A percentile compares a stretch with the other conserved stretches of the same genome.
Evolutionary conservation across 2,329 filamentous ascomycete species (phyloP).

Genomic region (Penicillium nordicum): DNA sequence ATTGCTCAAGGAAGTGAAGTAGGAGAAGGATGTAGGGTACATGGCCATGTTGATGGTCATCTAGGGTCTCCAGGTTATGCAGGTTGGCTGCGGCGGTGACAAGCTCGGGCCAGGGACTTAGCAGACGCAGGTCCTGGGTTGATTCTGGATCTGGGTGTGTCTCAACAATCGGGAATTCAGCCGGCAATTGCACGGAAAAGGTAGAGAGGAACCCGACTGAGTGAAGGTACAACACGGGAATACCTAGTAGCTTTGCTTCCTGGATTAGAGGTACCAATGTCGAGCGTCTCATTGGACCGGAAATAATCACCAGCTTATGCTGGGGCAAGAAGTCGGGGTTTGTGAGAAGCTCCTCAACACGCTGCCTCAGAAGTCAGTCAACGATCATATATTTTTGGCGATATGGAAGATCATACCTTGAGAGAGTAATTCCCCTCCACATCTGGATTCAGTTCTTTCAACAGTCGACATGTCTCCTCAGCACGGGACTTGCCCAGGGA

Average conservation of each 20-base stretch:
- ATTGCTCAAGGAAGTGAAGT: slow-evolving; percentile 74
- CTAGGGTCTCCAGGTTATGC: slow-evolving; percentile 64
- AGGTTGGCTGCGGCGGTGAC: slow-evolving; percentile 63
- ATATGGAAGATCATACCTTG: slow-evolving; percentile 44
- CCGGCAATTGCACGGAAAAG: slow-evolving; percentile 73
- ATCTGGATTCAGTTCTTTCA: slow-evolving; percentile 89
- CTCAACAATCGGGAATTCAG: slow-evolving; percentile 87
- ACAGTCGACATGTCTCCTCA: slow-evolving; percentile 69
- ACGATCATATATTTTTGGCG: not conserved
- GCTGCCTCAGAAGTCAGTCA: slow-evolving; percentile 19
- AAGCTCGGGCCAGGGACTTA: slow-evolving; percentile 84
- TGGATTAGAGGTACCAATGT: slow-evolving; percentile 50
- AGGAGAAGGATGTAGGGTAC: slow-evolving; percentile 82
- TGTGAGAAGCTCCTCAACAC: slow-evolving; percentile 38
- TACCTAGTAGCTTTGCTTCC: slow-evolving; percentile 55
- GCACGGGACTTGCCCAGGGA: slow-evolving; percentile 75
- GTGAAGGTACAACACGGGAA: slow-evolving; percentile 77
- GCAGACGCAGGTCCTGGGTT: slow-evolving; percentile 77
- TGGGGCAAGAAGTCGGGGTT: slow-evolving; percentile 40
- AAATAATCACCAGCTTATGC: slow-evolving; percentile 61
- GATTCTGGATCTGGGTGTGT: slow-evolving; percentile 88
- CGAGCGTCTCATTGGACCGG: slow-evolving; percentile 55
- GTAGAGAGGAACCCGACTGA: slow-evolving; percentile 90
- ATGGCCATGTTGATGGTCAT: slow-evolving; percentile 82
- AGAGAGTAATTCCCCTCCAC: slow-evolving; percentile 70